These are phyloP conservation scores for Coemansia sp. DNA, from an alignment of 192 early-diverging fungal genomes.

Conservation along the genomic window DNA sequence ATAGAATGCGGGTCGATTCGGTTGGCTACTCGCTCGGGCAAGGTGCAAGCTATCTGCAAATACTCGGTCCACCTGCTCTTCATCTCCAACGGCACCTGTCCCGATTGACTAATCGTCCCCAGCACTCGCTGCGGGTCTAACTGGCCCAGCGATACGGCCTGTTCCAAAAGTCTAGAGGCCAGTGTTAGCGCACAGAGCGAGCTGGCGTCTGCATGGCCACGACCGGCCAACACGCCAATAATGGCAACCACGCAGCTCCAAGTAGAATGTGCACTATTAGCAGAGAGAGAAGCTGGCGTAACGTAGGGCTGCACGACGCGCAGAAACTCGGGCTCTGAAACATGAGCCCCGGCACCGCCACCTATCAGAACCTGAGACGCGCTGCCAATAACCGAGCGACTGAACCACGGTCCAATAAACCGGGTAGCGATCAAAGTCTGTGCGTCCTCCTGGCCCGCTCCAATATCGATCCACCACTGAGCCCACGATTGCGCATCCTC, in stretches of 20 bases:
- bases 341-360: not conserved
- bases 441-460: not conserved
- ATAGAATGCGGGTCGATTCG: constrained; percentile 28
- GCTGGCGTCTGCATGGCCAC: not conserved
- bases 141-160: not conserved
- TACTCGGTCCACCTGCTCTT: constrained; percentile 26
- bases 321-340: not conserved
- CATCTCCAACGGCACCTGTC: not conserved
- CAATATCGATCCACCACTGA: constrained; percentile 22
- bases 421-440: not conserved
- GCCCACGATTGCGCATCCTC: not conserved
- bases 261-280: not conserved
- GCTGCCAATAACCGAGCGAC: constrained; percentile 15
- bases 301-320: constrained; percentile 5
- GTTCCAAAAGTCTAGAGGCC: constrained; percentile 7
- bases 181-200: constrained; percentile 11
- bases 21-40: constrained; percentile 44
- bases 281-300: not conserved
- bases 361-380: not conserved
- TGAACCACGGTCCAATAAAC: constrained; percentile 35
- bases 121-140: not conserved
- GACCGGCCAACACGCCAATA: constrained; percentile 1
- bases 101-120: not conserved
- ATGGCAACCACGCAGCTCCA: not conserved
- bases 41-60: constrained; percentile 17